A percentile compares a stretch with the other conserved stretches of the same genome.
Evolutionary conservation across 2,329 filamentous ascomycete species (phyloP).

Genomic region (Hirsutella thompsonii): DNA sequence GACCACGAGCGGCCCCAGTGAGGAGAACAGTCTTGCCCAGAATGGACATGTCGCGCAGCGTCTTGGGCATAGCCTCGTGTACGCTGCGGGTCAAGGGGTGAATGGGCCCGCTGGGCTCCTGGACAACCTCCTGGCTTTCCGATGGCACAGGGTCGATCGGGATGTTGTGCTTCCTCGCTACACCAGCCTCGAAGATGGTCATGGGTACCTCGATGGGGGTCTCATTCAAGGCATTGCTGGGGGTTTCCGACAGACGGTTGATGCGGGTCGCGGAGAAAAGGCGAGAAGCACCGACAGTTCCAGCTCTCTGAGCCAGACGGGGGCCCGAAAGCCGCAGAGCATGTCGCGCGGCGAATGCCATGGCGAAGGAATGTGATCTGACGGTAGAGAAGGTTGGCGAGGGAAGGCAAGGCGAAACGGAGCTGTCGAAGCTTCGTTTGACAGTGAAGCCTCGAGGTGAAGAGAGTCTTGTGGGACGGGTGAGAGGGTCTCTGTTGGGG

Average conservation of each 20-base stretch:
- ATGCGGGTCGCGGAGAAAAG: slow-evolving; percentile 19
- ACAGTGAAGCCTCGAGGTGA: too few relatives aligned
- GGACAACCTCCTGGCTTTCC: too few relatives aligned
- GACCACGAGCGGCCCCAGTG: slow-evolving; percentile 63
- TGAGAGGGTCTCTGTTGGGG: too few relatives aligned
- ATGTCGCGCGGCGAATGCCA: slow-evolving; percentile 23
- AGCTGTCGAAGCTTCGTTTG: not conserved
- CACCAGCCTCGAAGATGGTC: slow-evolving; percentile 11
- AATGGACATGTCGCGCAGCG: slow-evolving; percentile 56
- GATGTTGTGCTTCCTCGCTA: too few relatives aligned
- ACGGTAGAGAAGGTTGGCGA: not conserved
- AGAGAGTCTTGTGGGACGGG: too few relatives aligned
- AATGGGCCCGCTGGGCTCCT: slow-evolving; percentile 26
- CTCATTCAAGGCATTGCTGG: slow-evolving; percentile 39
- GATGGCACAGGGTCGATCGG: too few relatives aligned
- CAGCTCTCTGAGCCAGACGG: slow-evolving; percentile 9
- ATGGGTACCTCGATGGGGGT: slow-evolving; percentile 44
- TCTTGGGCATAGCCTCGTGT: slow-evolving; percentile 45
- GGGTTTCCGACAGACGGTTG: slow-evolving; percentile 22
- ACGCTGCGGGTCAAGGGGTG: slow-evolving; percentile 39
- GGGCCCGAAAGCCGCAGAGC: slow-evolving; percentile 17
- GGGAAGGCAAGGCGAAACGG: not conserved
- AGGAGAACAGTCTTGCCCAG: slow-evolving; percentile 59
- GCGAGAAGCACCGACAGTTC: slow-evolving; percentile 11
- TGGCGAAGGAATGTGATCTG: slow-evolving; percentile 8